phyloP scores from a whole-genome alignment of 2,329 filamentous ascomycete species.

The Curvularia lunata region DNA sequence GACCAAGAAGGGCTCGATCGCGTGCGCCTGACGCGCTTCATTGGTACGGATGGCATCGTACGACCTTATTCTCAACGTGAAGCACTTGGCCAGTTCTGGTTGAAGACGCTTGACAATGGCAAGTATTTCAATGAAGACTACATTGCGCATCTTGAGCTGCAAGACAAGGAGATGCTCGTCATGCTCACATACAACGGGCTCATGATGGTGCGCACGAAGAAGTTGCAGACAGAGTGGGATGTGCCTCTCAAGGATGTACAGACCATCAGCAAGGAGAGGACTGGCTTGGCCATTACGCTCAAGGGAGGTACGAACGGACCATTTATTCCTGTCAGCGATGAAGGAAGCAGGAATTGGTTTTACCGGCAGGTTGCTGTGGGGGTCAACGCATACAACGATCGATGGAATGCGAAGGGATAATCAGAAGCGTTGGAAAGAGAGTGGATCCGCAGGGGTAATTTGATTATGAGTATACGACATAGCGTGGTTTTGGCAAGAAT shows the following conservation, averaged over 20 bases:
- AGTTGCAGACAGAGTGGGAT: conserved; percentile 91
- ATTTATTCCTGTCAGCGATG: conserved; percentile 92
- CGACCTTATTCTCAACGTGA: conserved; percentile 94
- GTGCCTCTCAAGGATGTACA: conserved; percentile 94
- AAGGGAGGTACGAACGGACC: conserved; percentile 92
- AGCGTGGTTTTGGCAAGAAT: conserved; percentile 2
- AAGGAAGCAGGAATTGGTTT: conserved; percentile 72
- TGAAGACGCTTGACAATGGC: conserved; percentile 96
- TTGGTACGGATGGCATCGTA: conserved; percentile 90
- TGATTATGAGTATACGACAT: conserved; percentile 11
- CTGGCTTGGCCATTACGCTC: conserved; percentile 85
- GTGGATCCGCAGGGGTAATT: not conserved
- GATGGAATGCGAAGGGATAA: conserved; percentile 66
- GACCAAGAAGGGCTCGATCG: conserved; percentile 93
- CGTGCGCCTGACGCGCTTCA: conserved; percentile 90
- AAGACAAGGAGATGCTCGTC: conserved; percentile 86
- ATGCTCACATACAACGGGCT: conserved; percentile 69
- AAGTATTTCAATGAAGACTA: conserved; percentile 98
- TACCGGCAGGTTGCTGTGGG: conserved; percentile 70
- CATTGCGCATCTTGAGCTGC: conserved; percentile 93
- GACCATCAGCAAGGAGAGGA: conserved; percentile 95
- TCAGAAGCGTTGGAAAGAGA: conserved; percentile 1
- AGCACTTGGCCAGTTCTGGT: conserved; percentile 96
- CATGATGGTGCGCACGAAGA: conserved; percentile 85
- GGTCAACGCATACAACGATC: conserved; percentile 72